Base-by-base conservation (phyloP, 2,329 filamentous ascomycete species). In the Clonostachys sp. region DNA sequence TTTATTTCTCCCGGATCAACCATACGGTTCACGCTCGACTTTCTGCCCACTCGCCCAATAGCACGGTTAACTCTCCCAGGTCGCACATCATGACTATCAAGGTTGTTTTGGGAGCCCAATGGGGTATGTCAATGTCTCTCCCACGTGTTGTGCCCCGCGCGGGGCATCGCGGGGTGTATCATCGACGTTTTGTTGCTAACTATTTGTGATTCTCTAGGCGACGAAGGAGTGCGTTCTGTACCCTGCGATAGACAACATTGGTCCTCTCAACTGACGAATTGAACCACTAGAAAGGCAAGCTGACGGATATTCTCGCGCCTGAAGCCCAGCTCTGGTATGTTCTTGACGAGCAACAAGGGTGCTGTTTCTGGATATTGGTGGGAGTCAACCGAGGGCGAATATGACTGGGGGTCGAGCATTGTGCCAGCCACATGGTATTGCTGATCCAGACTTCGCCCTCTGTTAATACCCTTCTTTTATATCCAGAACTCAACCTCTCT, bases 221-320 rank as follows among this genome's bases (percentile, higher is more conserved):
- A 50, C 24, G 48, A 50, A 45, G 48, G 48, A n/a, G 48, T 50
- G 39, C 40, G 48, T 45, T 17, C 33, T 12, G 14, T 44, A 9
- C 34, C 36, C 14, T 12, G 12, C 24, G 35, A 20, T 20, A 14
- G 30, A 34, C 14, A 14, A n/a, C 10, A 41, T 16, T n/a, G 16
- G 6, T 34, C 14, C 44, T 30, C 24, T 17, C 47, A 17, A 40
- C 20, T 43, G n/a, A 44, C 45, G 16, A 30, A 16, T 45, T 38
- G 36, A 13, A 42, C 24, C 9, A 10, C 24, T 20, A 50, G 48
- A 50, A 50, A 36, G 49, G 49, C 14, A 50, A 50, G 16, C 41
- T 50, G 35, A 48, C 46, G 39, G 49, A 50, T 18, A 50, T 50
- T 34, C 49, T 50, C 30, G 46, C 42, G 18, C 43, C 49, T 40